Evolutionary conservation across 2,329 filamentous ascomycete species (phyloP).

Genomic region (Fusarium sp.): DNA sequence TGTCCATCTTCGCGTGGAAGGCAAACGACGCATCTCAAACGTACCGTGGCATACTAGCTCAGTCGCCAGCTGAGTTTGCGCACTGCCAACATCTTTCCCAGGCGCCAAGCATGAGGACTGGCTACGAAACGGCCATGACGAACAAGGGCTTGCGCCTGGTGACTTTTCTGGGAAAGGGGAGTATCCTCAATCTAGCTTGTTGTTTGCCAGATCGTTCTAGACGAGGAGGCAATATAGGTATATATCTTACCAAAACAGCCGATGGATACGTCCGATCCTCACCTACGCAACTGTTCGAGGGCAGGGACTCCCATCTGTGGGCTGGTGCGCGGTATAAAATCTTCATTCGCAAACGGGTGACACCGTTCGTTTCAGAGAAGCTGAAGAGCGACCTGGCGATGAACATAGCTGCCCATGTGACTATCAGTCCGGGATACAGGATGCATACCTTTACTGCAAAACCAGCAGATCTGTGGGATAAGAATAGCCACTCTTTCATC

Average conservation of each 20-base stretch:
- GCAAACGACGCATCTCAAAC: not conserved
- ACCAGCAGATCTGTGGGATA: constrained; percentile 7
- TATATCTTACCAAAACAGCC: not conserved
- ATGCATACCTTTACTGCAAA: not conserved
- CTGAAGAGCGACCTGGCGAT: not conserved
- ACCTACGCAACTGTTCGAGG: too few species aligned
- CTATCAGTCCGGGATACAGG: not conserved
- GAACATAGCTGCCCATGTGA: not conserved
- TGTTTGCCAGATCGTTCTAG: too few species aligned
- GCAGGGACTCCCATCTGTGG: too few species aligned
- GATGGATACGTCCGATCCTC: not conserved
- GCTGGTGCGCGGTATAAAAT: not conserved
- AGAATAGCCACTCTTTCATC: not conserved
- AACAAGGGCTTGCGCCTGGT: constrained; percentile 1
- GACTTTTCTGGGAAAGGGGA: not conserved
- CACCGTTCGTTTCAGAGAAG: not conserved
- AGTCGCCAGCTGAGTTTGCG: not conserved
- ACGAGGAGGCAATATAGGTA: not conserved
- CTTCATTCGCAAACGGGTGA: constrained; percentile 4
- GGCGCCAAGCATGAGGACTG: not conserved
- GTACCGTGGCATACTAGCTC: not conserved
- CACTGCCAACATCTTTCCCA: not conserved
- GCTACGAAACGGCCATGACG: not conserved
- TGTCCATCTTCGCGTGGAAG: constrained; percentile 24
- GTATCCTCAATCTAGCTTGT: not conserved